Evolutionary conservation across 1,139 yeast species (phyloP).

Genomic region (Barnettozyma hawaiiensis): DNA sequence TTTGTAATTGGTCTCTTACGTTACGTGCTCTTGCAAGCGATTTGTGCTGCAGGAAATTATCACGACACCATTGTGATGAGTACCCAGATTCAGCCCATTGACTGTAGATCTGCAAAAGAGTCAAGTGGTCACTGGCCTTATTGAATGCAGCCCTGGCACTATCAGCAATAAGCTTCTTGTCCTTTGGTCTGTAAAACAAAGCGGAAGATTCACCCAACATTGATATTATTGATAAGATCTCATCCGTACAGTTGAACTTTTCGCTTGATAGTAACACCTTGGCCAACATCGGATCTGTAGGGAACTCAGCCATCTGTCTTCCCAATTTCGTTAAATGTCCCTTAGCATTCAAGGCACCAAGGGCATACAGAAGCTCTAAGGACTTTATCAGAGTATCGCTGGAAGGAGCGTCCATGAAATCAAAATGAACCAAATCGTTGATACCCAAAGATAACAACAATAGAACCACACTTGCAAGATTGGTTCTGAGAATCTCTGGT

Average conservation of each 20-base stretch:
- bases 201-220: conserved; percentile 80
- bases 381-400: conserved; percentile 68
- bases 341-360: conserved; percentile 81
- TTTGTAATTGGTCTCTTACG: conserved; percentile 63
- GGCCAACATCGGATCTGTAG: conserved; percentile 86
- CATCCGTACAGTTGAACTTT: conserved; percentile 52
- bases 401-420: conserved; percentile 84
- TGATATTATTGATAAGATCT: conserved; percentile 65
- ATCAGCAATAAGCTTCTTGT: conserved; percentile 61
- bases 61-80: conserved; percentile 83
- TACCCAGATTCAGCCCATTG: conserved; percentile 71
- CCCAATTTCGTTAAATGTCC: conserved; percentile 80
- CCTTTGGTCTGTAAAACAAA: conserved; percentile 69
- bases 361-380: conserved; percentile 69
- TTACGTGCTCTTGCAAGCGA: conserved; percentile 66
- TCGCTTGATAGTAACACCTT: conserved; percentile 64
- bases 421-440: conserved; percentile 73
- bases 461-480: conserved; percentile 69
- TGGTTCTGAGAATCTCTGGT: conserved; percentile 85
- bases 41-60: conserved; percentile 72
- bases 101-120: conserved; percentile 66
- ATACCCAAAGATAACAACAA: conserved; percentile 76
- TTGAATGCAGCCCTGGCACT: conserved; percentile 51
- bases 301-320: conserved; percentile 84
- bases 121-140: conserved; percentile 67